These are phyloP conservation scores for Tolypocladium ovalisporum DNA, from an alignment of 2,329 filamentous ascomycete species.

Conservation along the genomic window DNA sequence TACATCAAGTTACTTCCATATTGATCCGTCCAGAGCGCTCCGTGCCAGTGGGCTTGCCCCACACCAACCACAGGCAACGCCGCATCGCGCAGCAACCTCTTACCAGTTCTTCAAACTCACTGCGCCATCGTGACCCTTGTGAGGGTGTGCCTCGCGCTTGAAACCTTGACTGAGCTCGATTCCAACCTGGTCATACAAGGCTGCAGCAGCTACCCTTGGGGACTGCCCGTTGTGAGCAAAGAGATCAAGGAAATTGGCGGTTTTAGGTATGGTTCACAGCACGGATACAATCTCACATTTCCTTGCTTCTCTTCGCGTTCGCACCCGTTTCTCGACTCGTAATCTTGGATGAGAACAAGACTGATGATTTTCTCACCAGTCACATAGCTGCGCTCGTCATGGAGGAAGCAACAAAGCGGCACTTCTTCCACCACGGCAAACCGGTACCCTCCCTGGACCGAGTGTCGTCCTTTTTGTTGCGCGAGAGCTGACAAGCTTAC, in stretches of 20 bases:
- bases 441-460: constrained; percentile 12
- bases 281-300: background rate
- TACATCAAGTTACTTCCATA: background rate
- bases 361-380: background rate
- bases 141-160: background rate
- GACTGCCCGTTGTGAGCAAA: background rate
- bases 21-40: background rate
- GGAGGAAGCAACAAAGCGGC: constrained; percentile 32
- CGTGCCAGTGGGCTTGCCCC: background rate
- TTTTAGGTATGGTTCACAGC: background rate
- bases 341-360: background rate
- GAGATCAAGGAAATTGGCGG: background rate
- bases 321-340: background rate
- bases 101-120: background rate
- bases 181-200: background rate
- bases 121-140: background rate
- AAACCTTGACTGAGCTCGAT: background rate
- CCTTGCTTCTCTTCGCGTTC: background rate
- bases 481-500: background rate
- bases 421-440: constrained; percentile 40
- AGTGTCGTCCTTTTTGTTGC: background rate
- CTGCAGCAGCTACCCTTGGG: background rate
- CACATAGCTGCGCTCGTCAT: constrained; percentile 18
- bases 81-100: background rate
- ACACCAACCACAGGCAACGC: background rate